Conservation (phyloP, 129 eudicot genomes). For the Tagetes patula region DNA sequence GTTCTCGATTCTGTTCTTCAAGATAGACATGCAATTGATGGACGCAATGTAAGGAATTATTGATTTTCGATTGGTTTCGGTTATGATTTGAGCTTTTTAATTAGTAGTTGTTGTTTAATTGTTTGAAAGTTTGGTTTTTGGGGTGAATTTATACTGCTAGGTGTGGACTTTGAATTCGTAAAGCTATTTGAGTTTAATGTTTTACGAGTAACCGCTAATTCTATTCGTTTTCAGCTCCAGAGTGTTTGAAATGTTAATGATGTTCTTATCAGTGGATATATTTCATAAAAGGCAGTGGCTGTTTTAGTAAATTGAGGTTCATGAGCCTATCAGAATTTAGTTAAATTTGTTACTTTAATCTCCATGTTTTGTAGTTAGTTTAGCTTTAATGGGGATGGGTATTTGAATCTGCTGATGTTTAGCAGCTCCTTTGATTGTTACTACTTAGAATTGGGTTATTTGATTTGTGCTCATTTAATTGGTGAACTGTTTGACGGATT, state of each 20-base stretch:
- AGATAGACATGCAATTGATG: conserved; percentile 56
- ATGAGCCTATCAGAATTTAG: conserved; percentile 7
- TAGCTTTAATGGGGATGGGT: not conserved
- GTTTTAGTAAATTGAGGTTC: not conserved
- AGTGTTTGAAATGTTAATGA: not conserved
- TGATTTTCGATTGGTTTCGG: not conserved
- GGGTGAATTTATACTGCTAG: not conserved
- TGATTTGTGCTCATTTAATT: not conserved
- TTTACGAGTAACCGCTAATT: not conserved
- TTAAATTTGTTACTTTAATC: not conserved
- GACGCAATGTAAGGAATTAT: conserved; percentile 45
- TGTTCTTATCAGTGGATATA: not conserved
- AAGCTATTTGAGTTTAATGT: not conserved
- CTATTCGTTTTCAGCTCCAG: not conserved
- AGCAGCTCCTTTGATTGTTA: conserved; percentile 6
- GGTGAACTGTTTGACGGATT: not conserved
- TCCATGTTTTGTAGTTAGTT: not conserved
- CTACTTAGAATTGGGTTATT: conserved; percentile 1
- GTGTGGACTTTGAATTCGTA: not conserved
- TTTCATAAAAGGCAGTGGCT: not conserved
- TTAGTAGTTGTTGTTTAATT: not conserved
- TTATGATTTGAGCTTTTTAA: not conserved
- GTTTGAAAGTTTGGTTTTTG: not conserved
- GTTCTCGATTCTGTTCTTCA: conserved; percentile 62
- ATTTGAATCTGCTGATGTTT: conserved; percentile 1